A percentile compares a stretch with the other conserved stretches of the same genome.
Conservation (phyloP, 805 yeast genomes). For the Ogataea saltuana region DNA sequence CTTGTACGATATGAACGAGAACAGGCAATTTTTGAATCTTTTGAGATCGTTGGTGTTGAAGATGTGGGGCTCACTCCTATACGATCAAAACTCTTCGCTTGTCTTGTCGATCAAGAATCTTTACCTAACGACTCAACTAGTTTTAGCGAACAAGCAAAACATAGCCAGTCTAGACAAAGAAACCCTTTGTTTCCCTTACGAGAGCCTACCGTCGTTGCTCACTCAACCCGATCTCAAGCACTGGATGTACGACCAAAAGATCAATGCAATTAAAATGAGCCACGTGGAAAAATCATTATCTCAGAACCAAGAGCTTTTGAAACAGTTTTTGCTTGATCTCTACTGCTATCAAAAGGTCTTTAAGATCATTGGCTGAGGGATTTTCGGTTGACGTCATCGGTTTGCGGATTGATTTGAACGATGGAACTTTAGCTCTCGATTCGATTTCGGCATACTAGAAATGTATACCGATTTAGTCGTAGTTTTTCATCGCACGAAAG, state of each 20-base stretch:
- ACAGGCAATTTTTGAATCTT: constrained; percentile 21
- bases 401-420: no score
- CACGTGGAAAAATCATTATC: constrained; percentile 12
- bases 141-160: constrained; percentile 8
- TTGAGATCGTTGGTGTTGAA: constrained; percentile 11
- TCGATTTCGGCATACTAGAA: no score
- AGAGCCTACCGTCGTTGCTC: constrained; percentile 10
- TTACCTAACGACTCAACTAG: constrained; percentile 12
- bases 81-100: constrained; percentile 16
- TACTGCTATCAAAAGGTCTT: constrained; percentile 19
- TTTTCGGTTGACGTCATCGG: not conserved
- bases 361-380: constrained; percentile 6
- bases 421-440: no score
- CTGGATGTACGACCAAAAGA: constrained; percentile 21
- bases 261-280: constrained; percentile 11
- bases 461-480: no score
- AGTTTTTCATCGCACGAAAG: no score
- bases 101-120: constrained; percentile 14
- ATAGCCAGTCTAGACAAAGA: constrained; percentile 10
- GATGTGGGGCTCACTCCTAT: constrained; percentile 13
- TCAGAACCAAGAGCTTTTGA: constrained; percentile 15
- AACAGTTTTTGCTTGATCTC: constrained; percentile 15
- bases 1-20: constrained; percentile 23
- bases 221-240: constrained; percentile 17
- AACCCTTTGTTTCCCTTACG: constrained; percentile 17